A percentile compares a stretch with the other conserved stretches of the same genome.
These are phyloP conservation scores for Pseudogymnoascus sp. DNA, from an alignment of 2,329 filamentous ascomycete species.

Conservation along the genomic window DNA sequence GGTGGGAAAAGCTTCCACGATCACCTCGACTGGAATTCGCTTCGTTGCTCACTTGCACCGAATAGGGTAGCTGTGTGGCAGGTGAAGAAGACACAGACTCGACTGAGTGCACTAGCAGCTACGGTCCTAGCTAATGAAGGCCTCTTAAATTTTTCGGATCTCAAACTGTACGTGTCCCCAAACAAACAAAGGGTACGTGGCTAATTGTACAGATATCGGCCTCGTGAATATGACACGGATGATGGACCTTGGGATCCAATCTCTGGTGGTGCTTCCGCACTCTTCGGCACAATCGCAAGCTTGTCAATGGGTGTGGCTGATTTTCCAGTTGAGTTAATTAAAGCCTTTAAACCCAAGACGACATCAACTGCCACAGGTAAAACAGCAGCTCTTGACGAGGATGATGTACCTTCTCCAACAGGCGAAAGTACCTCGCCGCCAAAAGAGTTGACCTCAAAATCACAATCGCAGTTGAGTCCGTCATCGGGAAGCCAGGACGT, in stretches of 20 bases:
- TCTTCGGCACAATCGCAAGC: constrained; percentile 74
- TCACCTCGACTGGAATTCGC: constrained; percentile 56
- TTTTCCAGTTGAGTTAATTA: constrained; percentile 52
- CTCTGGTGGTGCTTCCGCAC: constrained; percentile 65
- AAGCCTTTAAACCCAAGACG: constrained; percentile 20
- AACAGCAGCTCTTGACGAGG: background rate
- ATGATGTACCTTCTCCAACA: background rate
- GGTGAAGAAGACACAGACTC: constrained; percentile 57
- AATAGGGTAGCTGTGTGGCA: constrained; percentile 67
- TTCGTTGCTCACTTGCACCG: constrained; percentile 64
- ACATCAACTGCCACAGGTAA: background rate
- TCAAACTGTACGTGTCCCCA: constrained; percentile 57
- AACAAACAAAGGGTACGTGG: constrained; percentile 10
- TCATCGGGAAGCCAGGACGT: constrained; percentile 11
- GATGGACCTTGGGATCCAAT: constrained; percentile 74
- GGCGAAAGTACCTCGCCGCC: background rate
- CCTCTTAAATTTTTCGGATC: constrained; percentile 57
- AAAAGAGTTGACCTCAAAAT: constrained; percentile 11
- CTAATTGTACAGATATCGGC: constrained; percentile 40
- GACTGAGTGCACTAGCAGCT: constrained; percentile 65
- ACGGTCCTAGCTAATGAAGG: constrained; percentile 58
- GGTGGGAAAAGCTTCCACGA: constrained; percentile 64
- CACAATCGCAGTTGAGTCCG: constrained; percentile 16
- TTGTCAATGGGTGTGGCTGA: constrained; percentile 80
- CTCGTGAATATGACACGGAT: constrained; percentile 66